phyloP scores from a whole-genome alignment of 345 rosid species.

The Passiflora organensis region DNA sequence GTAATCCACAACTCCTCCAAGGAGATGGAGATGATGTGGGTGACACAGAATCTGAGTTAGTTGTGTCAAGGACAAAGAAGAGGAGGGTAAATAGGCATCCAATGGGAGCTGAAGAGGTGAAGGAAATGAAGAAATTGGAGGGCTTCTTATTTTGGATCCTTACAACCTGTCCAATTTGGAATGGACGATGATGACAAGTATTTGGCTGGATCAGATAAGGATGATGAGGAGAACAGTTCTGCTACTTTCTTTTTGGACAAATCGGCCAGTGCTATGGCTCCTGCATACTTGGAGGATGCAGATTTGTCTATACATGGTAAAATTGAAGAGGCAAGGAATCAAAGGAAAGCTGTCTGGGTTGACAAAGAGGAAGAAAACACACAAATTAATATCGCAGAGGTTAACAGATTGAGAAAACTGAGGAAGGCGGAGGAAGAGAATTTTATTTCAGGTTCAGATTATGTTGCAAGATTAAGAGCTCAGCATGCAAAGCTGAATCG shows the following conservation, averaged over 20 bases:
- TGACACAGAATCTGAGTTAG: conserved; percentile 31
- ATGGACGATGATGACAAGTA: conserved; percentile 28
- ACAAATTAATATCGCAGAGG: conserved; percentile 47
- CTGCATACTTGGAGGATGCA: conserved; percentile 36
- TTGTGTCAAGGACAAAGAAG: conserved; percentile 39
- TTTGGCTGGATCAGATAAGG: too few species aligned
- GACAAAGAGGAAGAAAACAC: conserved; percentile 81
- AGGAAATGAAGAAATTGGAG: conserved; percentile 71
- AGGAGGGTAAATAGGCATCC: conserved; percentile 51
- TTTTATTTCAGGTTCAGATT: conserved; percentile 62
- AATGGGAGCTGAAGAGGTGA: conserved; percentile 43
- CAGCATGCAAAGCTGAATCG: conserved; percentile 81
- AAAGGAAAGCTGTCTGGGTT: conserved; percentile 71
- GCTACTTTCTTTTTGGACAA: conserved; percentile 58
- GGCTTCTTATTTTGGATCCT: conserved; percentile 66
- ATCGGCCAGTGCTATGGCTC: conserved; percentile 27
- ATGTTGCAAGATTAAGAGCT: conserved; percentile 73
- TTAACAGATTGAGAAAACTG: conserved; percentile 81
- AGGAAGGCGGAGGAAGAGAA: conserved; percentile 77
- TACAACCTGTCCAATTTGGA: conserved; percentile 74
- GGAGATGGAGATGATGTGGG: conserved; percentile 22
- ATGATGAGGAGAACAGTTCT: conserved; percentile 30
- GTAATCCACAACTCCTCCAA: neutral
- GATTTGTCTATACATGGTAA: conserved; percentile 27
- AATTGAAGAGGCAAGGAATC: conserved; percentile 33